These are phyloP conservation scores for Tubosaeta sp. DNA, from an alignment of 768 basidiomycete genomes.

Conservation along the genomic window DNA sequence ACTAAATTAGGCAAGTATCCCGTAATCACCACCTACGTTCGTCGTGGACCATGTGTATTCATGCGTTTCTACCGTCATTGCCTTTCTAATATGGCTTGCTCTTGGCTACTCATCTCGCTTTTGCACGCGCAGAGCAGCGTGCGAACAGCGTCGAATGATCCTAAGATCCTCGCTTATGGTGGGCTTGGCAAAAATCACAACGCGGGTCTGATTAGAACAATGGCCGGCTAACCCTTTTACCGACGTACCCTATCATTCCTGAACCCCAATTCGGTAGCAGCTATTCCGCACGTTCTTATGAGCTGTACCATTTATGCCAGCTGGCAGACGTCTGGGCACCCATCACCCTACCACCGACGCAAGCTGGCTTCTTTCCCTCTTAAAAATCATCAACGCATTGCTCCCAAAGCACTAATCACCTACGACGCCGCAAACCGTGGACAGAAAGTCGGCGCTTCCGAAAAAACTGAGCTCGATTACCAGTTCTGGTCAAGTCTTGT, in stretches of 20 bases:
- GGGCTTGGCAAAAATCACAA: background rate
- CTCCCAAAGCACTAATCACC: background rate
- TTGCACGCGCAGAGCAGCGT: background rate
- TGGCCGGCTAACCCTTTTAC: background rate
- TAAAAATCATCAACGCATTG: too few species aligned
- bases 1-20: background rate
- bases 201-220: background rate
- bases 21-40: background rate
- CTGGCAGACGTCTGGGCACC: background rate
- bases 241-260: background rate
- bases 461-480: background rate
- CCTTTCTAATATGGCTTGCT: background rate
- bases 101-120: background rate
- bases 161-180: background rate
- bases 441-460: background rate
- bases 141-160: background rate
- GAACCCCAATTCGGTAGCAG: background rate
- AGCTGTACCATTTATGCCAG: background rate
- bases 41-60: background rate
- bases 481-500: background rate
- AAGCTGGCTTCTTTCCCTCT: background rate
- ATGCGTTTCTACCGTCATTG: conserved; percentile 5
- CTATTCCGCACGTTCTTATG: background rate
- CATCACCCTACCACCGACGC: background rate
- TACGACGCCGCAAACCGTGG: background rate